Base-by-base conservation (phyloP, 768 basidiomycete species). In the Russula lepida region DNA sequence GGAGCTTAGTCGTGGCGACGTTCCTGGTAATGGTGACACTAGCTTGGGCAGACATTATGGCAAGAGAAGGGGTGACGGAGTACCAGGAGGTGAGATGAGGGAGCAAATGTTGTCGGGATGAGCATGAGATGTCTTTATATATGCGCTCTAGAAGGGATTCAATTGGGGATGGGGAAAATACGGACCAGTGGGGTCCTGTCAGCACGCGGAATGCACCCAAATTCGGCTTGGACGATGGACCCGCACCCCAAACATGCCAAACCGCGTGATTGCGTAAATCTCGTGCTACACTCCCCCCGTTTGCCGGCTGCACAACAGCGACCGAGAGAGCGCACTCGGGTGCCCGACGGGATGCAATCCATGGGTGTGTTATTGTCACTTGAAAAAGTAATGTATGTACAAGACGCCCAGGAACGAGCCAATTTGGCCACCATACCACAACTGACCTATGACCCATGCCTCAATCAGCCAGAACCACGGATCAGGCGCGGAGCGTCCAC, bases 41-140 rank as follows among this genome's bases (percentile, higher is more conserved):
- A 28, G 59, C 54, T 54, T 66, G 63, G 54, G 59, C 59, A 32
- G 56, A 50, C 60, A 64, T 64, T 13, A 41, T 12, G 37, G 12
- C 15, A 19, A 41, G 49, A 21, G 27, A 30, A 37, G 33, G 19
- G 23, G 37, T 3, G 35, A 53, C 19, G 28, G 30, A 37, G 48
- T 25, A 19, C 9, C 5, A 5, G 21, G 41, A 33, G 21, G 11
- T 3, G 23, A 21, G 56, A 33, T 17, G 19, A 28, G 28, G 44
- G 17, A 19, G 21, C 0, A 5, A 37, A 9, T 9, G 44, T 37
- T 54, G 27, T 23, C 17, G 12, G 50, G 30, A 58, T 21, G 30
- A 17, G 25, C 17, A 13, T 19, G 41, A 28, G 3, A 8, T 2
- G n/a, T 15, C 28, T 12, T 53, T 37, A 58, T 62, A 62, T 62